A percentile compares a stretch with the other conserved stretches of the same genome.
Conservation (phyloP, 1,284 basidiomycete species). For the Irpex lacteus region DNA sequence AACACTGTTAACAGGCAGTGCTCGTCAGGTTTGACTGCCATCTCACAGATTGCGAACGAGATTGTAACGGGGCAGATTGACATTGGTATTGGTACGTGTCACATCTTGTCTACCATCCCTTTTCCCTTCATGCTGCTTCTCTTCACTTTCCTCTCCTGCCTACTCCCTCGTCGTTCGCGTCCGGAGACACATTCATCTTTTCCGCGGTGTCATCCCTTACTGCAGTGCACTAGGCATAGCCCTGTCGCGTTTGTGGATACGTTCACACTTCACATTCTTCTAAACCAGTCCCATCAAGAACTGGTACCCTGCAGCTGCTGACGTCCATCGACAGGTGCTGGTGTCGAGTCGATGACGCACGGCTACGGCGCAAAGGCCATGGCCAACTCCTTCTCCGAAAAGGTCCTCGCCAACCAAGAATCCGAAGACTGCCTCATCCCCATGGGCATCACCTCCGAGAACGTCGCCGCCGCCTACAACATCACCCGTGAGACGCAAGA, state of each 20-base stretch:
- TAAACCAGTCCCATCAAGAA: too few species aligned
- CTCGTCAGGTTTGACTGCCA: slow-evolving; percentile 87
- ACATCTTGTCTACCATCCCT: not conserved
- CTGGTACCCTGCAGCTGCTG: too few species aligned
- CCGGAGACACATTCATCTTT: too few species aligned
- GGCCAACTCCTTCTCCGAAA: slow-evolving; percentile 73
- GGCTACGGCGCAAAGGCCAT: slow-evolving; percentile 74
- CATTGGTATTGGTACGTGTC: slow-evolving; percentile 81
- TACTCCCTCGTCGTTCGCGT: too few species aligned
- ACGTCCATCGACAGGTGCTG: slow-evolving; percentile 59
- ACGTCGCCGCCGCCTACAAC: slow-evolving; percentile 80
- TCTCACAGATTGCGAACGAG: slow-evolving; percentile 90
- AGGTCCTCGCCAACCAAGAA: slow-evolving; percentile 75
- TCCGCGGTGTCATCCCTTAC: too few species aligned
- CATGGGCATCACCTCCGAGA: slow-evolving; percentile 98
- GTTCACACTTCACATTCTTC: not conserved
- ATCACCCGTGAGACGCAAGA: slow-evolving; percentile 80
- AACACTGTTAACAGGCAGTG: slow-evolving; percentile 96
- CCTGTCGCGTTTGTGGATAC: too few species aligned
- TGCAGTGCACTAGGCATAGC: too few species aligned
- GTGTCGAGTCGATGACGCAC: slow-evolving; percentile 95
- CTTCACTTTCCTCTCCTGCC: not conserved
- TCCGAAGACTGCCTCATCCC: slow-evolving; percentile 92
- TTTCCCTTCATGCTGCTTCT: not conserved
- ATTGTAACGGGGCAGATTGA: slow-evolving; percentile 86